Evolutionary conservation across 352 stramenopile species (phyloP).

Genomic region (Globisporangium spinosum): DNA sequence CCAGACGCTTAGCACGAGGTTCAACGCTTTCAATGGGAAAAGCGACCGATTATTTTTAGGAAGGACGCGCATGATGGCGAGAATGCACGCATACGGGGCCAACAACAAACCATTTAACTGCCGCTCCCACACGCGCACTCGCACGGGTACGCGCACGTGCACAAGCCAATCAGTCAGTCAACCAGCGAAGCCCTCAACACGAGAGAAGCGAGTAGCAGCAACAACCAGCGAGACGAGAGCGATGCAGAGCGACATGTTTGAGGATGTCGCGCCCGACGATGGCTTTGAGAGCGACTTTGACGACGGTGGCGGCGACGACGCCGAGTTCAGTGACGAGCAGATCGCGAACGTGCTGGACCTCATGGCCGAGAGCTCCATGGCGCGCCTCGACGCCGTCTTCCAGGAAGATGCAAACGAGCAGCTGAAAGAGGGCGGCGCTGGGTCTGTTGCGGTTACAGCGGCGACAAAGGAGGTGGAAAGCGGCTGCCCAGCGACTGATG

Average conservation of each 20-base stretch:
- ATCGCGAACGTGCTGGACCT: constrained; percentile 43
- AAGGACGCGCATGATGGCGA: background rate
- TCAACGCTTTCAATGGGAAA: background rate
- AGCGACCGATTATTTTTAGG: background rate
- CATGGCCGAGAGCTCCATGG: constrained; percentile 21
- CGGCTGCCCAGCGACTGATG: background rate
- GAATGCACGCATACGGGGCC: background rate
- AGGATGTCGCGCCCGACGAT: constrained; percentile 45
- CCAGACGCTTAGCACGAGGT: background rate
- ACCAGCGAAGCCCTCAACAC: background rate
- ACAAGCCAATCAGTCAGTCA: background rate
- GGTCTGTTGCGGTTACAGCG: background rate
- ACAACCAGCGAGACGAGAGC: background rate
- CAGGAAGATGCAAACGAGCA: background rate
- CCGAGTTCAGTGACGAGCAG: constrained; percentile 40
- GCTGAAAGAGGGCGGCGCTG: background rate
- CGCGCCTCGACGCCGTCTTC: constrained; percentile 1
- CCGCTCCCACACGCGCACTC: background rate
- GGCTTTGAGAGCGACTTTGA: constrained; percentile 10
- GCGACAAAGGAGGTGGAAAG: background rate
- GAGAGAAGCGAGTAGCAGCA: background rate
- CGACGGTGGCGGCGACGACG: too few relatives aligned
- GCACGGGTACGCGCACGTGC: too few relatives aligned
- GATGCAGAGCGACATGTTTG: constrained; percentile 36
- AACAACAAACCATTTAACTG: background rate